Evolutionary conservation across 805 yeast species (phyloP), one percentile per base, ranked within the genome.

Genomic region (Wickerhamomyces silvicola): DNA sequence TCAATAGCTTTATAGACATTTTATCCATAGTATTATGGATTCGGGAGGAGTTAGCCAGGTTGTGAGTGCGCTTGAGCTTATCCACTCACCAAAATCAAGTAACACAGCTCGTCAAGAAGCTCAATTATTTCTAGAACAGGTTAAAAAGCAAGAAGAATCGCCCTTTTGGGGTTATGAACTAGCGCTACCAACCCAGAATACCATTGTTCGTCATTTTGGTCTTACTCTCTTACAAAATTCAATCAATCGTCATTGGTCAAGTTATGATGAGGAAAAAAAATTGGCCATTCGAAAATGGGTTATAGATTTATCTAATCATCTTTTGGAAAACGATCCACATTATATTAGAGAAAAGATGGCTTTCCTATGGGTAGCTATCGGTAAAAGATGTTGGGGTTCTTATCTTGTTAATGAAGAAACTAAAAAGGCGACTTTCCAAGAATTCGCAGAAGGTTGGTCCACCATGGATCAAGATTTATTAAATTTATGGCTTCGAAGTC

Each of bases 91-190:
- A 12, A 66, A 65, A 38, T 70, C 87, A 3, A 55, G 72, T 24
- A 83, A 84, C 50, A 59, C 57, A 4, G 69, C 72, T 31, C 64
- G 82, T 20, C 64, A 66, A 28, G 68, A 70, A 35, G 81, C 81
- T 7, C 81, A 75, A 47, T 47, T 57, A 54, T 84, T 85, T 43
- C 64, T 92, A 20, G 96, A 87, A 45, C 64, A 75, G 9, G 73
- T 90, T 17, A 88, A 85, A 51, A 60, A 66, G 27, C 78, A 81
- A 39, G 82, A 79, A 8, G 94, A 88, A 52, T 79, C 94, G 14
- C 97, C 98, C 0, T 74, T 64, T 39, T 86, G 95, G 88, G 97
- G 97, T 3, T 90, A 80, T 57, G 86, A 82, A 54, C 68, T 92
- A 37, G 86, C 95, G 1, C 52, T 74, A 17, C 76, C 54, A 63